Evolutionary conservation across 2,329 filamentous ascomycete species (phyloP), one percentile per base, ranked within the genome.

Genomic region (Neonectria faginata): DNA sequence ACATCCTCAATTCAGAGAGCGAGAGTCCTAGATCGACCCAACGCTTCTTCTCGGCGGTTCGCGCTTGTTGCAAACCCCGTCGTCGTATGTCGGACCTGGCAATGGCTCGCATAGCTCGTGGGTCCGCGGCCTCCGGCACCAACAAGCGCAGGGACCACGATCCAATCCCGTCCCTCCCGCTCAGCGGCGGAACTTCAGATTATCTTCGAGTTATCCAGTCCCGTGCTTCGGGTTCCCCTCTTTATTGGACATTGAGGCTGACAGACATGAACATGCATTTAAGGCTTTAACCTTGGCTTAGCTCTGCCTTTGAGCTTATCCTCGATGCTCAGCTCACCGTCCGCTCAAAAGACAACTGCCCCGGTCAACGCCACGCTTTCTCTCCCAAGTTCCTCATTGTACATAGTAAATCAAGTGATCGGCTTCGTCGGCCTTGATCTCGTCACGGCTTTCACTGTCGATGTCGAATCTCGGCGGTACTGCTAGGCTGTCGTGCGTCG

Each of bases 51-150:
- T 65, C 65, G 50, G 57, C 57, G 44, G 12, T 61, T 67, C 44
- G 61, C 61, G 33, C 44, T 22, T 51, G 16, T 52, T 25, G 48
- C 57, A 41, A 60, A 57, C 39, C 18, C 48, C 42, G 5, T 51
- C 33, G 36, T 31, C 45, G 27, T 20, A 25, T 47, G 33, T 58
- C 60, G 56, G 48, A 50, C 56, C 57, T 41, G 12, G 5, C 12
- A 36, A 11, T 41, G 3, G 36, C 47, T 31, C 27, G 52, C 50
- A 48, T 55, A 25, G 27, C 48, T 65, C 45, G 52, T 60, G 33
- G 39, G 57, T 65, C 70, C 65, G 65, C 62, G 63, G 60, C 69
- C 62, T 65, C 70, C 63, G 70, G 61, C 18, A 53, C 60, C 64
- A 59, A 66, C 36, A 39, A 6, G 33, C 14, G 16, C 14, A 48